Evolutionary conservation across 73 alveolate genomes (phyloP).

Genomic region (Stentor roeselii): DNA sequence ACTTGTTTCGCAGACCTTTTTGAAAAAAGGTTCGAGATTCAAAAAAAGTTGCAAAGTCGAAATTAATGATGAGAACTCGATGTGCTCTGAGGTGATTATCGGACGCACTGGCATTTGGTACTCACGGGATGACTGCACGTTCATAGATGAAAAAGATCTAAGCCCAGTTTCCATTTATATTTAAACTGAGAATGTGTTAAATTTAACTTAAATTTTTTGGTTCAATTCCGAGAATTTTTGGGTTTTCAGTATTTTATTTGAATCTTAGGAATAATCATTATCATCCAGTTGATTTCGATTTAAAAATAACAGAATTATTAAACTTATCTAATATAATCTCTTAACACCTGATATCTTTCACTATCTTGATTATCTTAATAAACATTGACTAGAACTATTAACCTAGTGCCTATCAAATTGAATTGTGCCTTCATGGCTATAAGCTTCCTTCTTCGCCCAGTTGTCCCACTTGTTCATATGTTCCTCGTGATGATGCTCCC

Average conservation of each 20-base stretch:
- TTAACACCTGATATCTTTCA: too few species aligned
- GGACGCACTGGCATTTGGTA: neutral
- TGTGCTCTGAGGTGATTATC: neutral
- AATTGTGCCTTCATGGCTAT: neutral
- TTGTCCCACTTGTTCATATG: slow-evolving; percentile 2
- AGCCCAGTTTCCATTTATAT: neutral
- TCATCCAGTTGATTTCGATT: too few species aligned
- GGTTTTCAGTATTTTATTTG: too few species aligned
- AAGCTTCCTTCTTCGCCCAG: neutral
- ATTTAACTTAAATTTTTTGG: too few species aligned
- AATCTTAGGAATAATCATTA: too few species aligned
- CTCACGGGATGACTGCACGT: neutral
- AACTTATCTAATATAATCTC: too few species aligned
- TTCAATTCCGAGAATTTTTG: too few species aligned
- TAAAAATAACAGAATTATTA: too few species aligned
- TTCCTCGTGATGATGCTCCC: slow-evolving; percentile 17
- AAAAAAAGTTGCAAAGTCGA: neutral
- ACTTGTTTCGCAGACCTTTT: neutral
- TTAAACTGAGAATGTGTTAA: too few species aligned
- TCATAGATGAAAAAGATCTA: neutral
- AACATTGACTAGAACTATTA: too few species aligned
- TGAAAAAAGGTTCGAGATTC: neutral
- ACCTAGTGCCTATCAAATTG: neutral
- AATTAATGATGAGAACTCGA: neutral
- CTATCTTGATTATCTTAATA: too few species aligned